Evolutionary conservation across 352 stramenopile genomes (phyloP).

Genomic region (Globisporangium nagaii): DNA sequence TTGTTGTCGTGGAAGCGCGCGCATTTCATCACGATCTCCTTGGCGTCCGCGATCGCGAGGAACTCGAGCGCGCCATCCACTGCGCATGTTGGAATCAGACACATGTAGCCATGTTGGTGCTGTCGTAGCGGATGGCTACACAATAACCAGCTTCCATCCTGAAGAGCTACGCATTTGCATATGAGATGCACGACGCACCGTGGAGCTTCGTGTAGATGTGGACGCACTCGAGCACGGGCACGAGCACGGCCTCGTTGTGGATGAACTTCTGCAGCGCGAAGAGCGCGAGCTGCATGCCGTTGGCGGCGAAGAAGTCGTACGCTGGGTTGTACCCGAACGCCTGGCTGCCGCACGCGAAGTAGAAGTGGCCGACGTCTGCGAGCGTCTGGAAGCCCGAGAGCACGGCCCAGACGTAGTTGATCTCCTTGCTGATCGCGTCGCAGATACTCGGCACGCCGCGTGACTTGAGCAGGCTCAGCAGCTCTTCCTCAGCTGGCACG

Average conservation of each 20-base stretch:
- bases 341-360: slow-evolving; percentile 62
- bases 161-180: background rate
- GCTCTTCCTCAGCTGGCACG: slow-evolving; percentile 44
- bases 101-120: too few species aligned
- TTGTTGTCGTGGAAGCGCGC: slow-evolving; percentile 76
- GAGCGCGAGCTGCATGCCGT: slow-evolving; percentile 61
- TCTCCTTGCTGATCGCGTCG: slow-evolving; percentile 66
- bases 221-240: slow-evolving; percentile 61
- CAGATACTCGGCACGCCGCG: slow-evolving; percentile 62
- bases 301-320: slow-evolving; percentile 53
- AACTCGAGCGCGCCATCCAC: slow-evolving; percentile 65
- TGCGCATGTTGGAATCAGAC: slow-evolving; percentile 7
- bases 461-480: slow-evolving; percentile 55
- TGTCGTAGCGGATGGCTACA: background rate
- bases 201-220: slow-evolving; percentile 71
- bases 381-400: slow-evolving; percentile 66
- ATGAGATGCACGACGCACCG: too few species aligned
- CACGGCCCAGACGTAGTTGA: slow-evolving; percentile 73
- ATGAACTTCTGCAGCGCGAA: slow-evolving; percentile 73
- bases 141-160: background rate
- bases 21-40: slow-evolving; percentile 69
- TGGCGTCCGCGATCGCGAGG: slow-evolving; percentile 41
- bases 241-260: slow-evolving; percentile 59
- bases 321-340: slow-evolving; percentile 67
- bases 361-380: slow-evolving; percentile 63